These are phyloP conservation scores for Talaromyces funiculosus DNA, from an alignment of 2,329 filamentous ascomycete species.

Conservation along the genomic window DNA sequence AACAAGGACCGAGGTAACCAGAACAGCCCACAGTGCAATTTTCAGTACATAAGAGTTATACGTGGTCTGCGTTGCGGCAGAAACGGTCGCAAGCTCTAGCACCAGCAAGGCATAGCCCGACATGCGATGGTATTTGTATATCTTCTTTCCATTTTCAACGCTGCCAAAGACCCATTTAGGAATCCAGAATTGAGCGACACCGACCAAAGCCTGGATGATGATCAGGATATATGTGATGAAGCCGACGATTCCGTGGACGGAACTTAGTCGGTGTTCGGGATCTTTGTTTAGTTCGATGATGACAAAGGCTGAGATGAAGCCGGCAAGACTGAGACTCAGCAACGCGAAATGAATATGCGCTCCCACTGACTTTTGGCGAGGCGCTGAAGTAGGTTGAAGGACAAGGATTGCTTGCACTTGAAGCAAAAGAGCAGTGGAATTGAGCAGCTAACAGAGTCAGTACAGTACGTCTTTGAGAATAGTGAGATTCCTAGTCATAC, in stretches of 20 bases:
- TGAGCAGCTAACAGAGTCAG: slow-evolving; percentile 40
- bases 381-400: slow-evolving; percentile 79
- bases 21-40: slow-evolving; percentile 70
- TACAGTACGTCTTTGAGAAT: not conserved
- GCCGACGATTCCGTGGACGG: slow-evolving; percentile 77
- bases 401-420: slow-evolving; percentile 75
- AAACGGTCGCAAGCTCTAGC: slow-evolving; percentile 67
- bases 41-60: slow-evolving; percentile 65
- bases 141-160: slow-evolving; percentile 67
- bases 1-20: slow-evolving; percentile 61
- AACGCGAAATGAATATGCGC: slow-evolving; percentile 63
- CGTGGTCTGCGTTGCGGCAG: slow-evolving; percentile 68
- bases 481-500: slow-evolving; percentile 50
- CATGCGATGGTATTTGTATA: slow-evolving; percentile 86
- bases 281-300: slow-evolving; percentile 69
- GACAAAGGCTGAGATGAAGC: slow-evolving; percentile 38
- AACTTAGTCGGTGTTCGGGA: slow-evolving; percentile 60
- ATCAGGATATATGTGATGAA: slow-evolving; percentile 66
- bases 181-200: slow-evolving; percentile 74
- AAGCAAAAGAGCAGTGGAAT: slow-evolving; percentile 63
- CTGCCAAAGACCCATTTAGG: slow-evolving; percentile 67
- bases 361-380: slow-evolving; percentile 63
- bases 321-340: slow-evolving; percentile 49
- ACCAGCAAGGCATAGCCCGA: slow-evolving; percentile 69
- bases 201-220: slow-evolving; percentile 67